Conservation (phyloP, 148 eudicot species). For the Drosera capensis region DNA sequence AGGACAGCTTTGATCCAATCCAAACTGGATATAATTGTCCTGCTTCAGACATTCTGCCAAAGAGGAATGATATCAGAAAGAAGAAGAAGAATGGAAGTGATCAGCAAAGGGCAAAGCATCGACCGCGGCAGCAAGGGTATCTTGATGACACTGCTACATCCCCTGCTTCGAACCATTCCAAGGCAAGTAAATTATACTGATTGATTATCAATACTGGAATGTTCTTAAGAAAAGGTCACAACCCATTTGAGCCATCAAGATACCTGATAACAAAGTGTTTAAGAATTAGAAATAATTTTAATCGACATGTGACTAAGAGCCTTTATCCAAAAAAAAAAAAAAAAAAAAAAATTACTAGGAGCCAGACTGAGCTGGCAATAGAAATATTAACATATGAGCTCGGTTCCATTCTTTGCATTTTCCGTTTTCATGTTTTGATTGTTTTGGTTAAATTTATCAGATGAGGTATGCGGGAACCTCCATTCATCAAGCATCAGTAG, state of each 20-base stretch:
- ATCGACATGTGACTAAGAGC: no score
- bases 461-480: slow-evolving; percentile 1
- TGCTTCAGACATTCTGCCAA: background rate
- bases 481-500: slow-evolving; percentile 1
- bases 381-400: no score
- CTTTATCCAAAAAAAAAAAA: no score
- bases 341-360: no score
- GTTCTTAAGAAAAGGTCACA: no score
- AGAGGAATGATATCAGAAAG: slow-evolving; percentile 7
- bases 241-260: no score
- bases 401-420: no score
- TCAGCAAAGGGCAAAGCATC: slow-evolving; percentile 9
- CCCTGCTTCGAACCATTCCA: slow-evolving; percentile 16
- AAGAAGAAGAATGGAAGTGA: no score
- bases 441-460: background rate
- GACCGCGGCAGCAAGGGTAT: slow-evolving; percentile 9
- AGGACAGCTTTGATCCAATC: slow-evolving; percentile 1
- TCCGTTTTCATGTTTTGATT: background rate
- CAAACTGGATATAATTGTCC: slow-evolving; percentile 1
- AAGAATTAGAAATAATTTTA: no score
- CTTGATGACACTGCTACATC: slow-evolving; percentile 69
- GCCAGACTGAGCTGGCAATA: no score
- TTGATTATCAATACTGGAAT: no score
- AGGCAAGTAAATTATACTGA: slow-evolving; percentile 4
- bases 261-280: no score